Evolutionary conservation across 208 protist species (phyloP).

Genomic region (Crithidia sp.): DNA sequence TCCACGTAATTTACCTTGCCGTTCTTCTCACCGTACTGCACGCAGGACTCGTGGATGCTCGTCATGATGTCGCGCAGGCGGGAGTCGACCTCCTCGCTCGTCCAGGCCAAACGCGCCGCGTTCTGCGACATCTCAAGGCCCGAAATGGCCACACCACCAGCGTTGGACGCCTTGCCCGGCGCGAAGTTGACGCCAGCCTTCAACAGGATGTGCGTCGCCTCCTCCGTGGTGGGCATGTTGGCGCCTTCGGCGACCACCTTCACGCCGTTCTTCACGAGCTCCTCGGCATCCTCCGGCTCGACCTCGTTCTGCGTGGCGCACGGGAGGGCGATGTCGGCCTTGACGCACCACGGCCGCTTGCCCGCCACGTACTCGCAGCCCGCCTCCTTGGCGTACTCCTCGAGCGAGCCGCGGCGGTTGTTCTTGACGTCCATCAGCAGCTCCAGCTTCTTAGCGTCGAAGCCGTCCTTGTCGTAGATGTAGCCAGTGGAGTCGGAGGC

Average conservation of each 20-base stretch:
- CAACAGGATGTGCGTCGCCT: constrained; percentile 80
- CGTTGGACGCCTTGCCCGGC: constrained; percentile 94
- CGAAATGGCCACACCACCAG: constrained; percentile 93
- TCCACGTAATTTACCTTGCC: constrained; percentile 68
- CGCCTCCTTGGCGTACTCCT: constrained; percentile 68
- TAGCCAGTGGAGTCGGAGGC: constrained; percentile 86
- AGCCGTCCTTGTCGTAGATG: constrained; percentile 82
- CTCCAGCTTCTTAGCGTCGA: constrained; percentile 76
- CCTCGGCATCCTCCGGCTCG: constrained; percentile 65
- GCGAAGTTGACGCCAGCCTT: constrained; percentile 74
- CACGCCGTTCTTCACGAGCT: constrained; percentile 78
- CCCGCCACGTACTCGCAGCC: constrained; percentile 66
- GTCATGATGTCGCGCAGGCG: constrained; percentile 92
- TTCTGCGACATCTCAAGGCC: constrained; percentile 97
- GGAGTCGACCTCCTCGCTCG: constrained; percentile 83
- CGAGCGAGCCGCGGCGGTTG: constrained; percentile 52
- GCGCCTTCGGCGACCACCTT: constrained; percentile 89
- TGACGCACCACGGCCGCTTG: constrained; percentile 74
- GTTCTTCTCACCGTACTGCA: constrained; percentile 56
- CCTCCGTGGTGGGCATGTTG: constrained; percentile 92
- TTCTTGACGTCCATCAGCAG: constrained; percentile 80
- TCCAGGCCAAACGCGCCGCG: constrained; percentile 81
- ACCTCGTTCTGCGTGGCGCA: constrained; percentile 97
- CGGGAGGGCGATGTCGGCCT: constrained; percentile 80
- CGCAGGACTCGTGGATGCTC: constrained; percentile 79